Evolutionary conservation across 73 alveolate genomes (phyloP).

Genomic region (Blepharisma japonicum): DNA sequence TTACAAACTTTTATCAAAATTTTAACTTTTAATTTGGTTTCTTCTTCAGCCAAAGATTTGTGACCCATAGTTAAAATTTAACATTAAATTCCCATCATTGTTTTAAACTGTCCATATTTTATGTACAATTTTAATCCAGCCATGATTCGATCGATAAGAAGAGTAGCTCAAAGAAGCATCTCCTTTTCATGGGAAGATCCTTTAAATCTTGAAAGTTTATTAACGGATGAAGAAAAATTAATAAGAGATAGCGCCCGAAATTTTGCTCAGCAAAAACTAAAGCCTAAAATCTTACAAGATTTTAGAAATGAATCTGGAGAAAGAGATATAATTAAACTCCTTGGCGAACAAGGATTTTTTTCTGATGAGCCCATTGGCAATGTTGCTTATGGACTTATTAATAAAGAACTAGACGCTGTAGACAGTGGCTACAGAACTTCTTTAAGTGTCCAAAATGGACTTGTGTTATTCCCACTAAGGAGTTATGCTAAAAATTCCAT

Average conservation of each 20-base stretch:
- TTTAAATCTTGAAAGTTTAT: not conserved
- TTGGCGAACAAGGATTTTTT: conserved; percentile 74
- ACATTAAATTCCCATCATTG: no score
- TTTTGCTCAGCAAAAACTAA: conserved; percentile 57
- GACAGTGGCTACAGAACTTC: conserved; percentile 90
- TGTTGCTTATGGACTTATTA: conserved; percentile 65
- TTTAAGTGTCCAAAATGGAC: conserved; percentile 75
- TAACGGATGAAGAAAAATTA: conserved; percentile 12
- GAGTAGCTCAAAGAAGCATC: not conserved
- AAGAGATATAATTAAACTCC: conserved; percentile 54
- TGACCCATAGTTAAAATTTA: no score
- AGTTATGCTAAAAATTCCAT: conserved; percentile 60
- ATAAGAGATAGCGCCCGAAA: conserved; percentile 64
- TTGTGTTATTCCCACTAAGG: conserved; percentile 78
- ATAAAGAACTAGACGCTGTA: conserved; percentile 60
- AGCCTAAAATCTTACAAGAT: conserved; percentile 64
- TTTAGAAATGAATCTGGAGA: conserved; percentile 59
- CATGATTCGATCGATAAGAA: no score
- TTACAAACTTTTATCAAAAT: no score
- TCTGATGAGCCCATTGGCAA: conserved; percentile 72
- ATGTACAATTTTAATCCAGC: no score
- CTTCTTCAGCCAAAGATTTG: no score
- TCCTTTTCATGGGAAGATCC: conserved; percentile 27
- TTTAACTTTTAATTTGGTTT: no score
- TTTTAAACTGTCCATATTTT: no score